Evolutionary conservation across 768 basidiomycete species (phyloP).

Genomic region (Termitomyces heimii): DNA sequence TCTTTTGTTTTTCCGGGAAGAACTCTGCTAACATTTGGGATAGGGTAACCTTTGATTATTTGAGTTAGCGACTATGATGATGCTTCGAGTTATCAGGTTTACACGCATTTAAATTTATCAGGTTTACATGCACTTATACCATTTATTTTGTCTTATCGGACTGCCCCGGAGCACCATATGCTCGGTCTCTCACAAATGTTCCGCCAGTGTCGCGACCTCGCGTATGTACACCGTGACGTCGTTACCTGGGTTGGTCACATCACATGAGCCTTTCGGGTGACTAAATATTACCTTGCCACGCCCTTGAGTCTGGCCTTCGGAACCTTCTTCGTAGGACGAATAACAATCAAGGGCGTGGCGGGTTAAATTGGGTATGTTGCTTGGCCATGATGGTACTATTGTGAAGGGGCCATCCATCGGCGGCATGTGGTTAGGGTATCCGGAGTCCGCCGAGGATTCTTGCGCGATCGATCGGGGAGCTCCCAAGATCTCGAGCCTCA

Average conservation of each 20-base stretch:
- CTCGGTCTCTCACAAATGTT: slow-evolving; percentile 10
- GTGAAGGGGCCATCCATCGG: background rate
- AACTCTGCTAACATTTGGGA: slow-evolving; percentile 7
- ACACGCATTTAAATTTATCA: slow-evolving; percentile 6
- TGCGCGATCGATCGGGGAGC: slow-evolving; percentile 21
- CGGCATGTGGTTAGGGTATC: slow-evolving; percentile 13
- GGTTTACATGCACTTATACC: slow-evolving; percentile 7
- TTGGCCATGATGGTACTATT: background rate
- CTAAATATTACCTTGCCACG: background rate
- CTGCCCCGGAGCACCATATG: slow-evolving; percentile 13
- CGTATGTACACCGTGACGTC: background rate
- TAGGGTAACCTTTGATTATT: slow-evolving; percentile 46
- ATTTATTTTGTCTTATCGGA: slow-evolving; percentile 5
- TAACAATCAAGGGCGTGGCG: background rate
- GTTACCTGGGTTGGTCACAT: background rate
- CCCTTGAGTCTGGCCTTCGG: background rate
- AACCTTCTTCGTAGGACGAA: background rate
- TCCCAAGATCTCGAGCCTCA: slow-evolving; percentile 12
- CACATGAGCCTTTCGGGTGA: background rate
- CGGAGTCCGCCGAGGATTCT: slow-evolving; percentile 22
- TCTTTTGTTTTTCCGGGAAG: slow-evolving; percentile 16
- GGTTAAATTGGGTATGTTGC: background rate
- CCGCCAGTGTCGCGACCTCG: slow-evolving; percentile 18
- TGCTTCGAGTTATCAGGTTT: slow-evolving; percentile 4
- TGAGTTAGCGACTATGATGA: slow-evolving; percentile 21